Evolutionary conservation across 495 filamentous ascomycete species (phyloP).

Genomic region (Aspergillus campestris): DNA sequence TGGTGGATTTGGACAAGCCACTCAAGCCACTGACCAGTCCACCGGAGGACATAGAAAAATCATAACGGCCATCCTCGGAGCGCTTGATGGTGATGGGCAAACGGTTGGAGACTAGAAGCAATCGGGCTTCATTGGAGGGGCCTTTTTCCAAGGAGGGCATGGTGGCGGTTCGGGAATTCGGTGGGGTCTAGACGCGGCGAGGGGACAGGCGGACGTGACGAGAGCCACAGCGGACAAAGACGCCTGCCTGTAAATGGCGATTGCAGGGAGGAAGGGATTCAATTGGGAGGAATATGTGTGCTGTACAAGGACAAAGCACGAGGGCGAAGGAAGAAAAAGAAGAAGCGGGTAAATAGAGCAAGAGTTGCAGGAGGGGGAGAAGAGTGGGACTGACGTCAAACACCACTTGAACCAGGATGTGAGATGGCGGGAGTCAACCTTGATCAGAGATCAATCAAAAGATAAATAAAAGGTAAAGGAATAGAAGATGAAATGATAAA

Average conservation of each 20-base stretch:
- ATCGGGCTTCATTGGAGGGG: constrained; percentile 29
- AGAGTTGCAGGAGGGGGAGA: not conserved
- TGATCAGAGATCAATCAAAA: too few relatives aligned
- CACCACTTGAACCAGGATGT: too few relatives aligned
- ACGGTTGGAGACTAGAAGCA: constrained; percentile 88
- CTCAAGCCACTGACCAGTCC: constrained; percentile 86
- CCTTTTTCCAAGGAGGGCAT: constrained; percentile 31
- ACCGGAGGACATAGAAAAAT: constrained; percentile 91
- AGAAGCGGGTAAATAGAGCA: not conserved
- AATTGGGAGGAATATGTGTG: not conserved
- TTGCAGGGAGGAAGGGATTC: too few relatives aligned
- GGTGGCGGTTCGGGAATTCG: not conserved
- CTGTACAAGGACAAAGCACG: not conserved
- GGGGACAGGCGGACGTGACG: too few relatives aligned
- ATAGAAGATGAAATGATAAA: too few relatives aligned
- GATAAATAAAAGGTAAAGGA: too few relatives aligned
- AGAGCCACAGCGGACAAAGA: too few relatives aligned
- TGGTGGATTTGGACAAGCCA: constrained; percentile 82
- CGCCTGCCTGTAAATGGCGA: too few relatives aligned
- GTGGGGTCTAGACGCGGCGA: too few relatives aligned
- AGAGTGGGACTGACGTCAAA: not conserved
- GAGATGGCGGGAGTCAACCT: too few relatives aligned
- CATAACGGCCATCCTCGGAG: constrained; percentile 72
- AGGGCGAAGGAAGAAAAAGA: not conserved
- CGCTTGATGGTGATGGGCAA: constrained; percentile 93